These are phyloP conservation scores for Przewalskia tangutica DNA, from an alignment of 257 asterid species.

Conservation along the genomic window DNA sequence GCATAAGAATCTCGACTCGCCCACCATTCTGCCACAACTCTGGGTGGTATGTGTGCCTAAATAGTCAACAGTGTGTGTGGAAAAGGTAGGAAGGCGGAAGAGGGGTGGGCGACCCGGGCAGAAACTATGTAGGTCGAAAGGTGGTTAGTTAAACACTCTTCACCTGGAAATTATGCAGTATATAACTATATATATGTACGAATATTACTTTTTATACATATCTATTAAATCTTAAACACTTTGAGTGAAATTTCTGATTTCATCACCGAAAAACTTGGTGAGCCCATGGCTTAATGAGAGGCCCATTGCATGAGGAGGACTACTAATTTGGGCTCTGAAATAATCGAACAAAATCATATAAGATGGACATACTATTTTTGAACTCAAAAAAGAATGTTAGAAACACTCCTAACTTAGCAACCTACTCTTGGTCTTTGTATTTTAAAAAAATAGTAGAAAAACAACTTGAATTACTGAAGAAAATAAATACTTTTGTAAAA, in stretches of 20 bases:
- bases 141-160: too few species aligned
- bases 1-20: neutral
- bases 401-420: neutral
- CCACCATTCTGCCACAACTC: neutral
- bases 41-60: neutral
- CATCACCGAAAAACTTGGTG: neutral
- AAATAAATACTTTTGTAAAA: too few species aligned
- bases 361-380: neutral
- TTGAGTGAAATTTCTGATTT: too few species aligned
- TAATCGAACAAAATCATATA: neutral
- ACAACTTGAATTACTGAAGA: neutral
- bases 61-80: neutral
- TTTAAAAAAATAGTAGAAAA: too few species aligned
- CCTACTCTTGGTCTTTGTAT: neutral
- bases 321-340: neutral
- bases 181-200: too few species aligned
- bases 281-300: neutral
- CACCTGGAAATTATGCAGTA: too few species aligned
- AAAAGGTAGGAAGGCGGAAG: neutral
- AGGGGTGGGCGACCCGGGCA: too few species aligned
- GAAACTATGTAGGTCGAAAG: too few species aligned
- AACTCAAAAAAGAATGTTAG: neutral
- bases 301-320: neutral
- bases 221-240: too few species aligned
- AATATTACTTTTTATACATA: too few species aligned